These are phyloP conservation scores for Cyclaneusma minus DNA, from an alignment of 2,329 filamentous ascomycete genomes.

Conservation along the genomic window DNA sequence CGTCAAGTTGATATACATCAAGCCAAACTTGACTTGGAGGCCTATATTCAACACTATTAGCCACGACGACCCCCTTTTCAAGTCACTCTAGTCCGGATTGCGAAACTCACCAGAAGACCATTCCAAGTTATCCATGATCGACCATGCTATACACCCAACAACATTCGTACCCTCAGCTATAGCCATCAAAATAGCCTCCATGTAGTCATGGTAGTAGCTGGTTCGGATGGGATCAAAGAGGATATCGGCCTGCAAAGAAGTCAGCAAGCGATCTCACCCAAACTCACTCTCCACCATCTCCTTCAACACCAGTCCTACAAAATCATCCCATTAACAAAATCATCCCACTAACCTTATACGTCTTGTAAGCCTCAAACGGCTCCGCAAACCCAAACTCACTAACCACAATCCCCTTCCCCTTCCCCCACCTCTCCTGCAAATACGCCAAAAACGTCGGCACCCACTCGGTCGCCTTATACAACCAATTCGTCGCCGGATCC, in stretches of 20 bases:
- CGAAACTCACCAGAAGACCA: constrained; percentile 23
- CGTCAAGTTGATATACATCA: constrained; percentile 10
- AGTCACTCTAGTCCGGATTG: too few species aligned
- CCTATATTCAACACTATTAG: constrained; percentile 3
- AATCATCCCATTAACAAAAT: too few species aligned
- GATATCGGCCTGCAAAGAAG: too few species aligned
- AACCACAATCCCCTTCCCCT: constrained; percentile 10
- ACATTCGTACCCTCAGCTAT: constrained; percentile 68
- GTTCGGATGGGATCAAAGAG: constrained; percentile 66
- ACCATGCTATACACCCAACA: constrained; percentile 74
- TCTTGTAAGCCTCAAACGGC: constrained; percentile 11
- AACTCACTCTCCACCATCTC: too few species aligned
- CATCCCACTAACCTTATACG: too few species aligned
- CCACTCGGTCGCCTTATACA: constrained; percentile 13
- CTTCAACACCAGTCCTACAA: too few species aligned
- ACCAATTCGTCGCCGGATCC: constrained; percentile 12
- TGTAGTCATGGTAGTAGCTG: constrained; percentile 63
- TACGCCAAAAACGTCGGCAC: constrained; percentile 12
- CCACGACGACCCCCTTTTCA: too few species aligned
- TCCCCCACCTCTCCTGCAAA: constrained; percentile 13
- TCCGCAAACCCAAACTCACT: constrained; percentile 15
- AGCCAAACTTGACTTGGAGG: constrained; percentile 11
- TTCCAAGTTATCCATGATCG: constrained; percentile 47
- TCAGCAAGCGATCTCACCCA: too few species aligned
- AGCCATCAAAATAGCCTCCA: constrained; percentile 49